phyloP scores from a whole-genome alignment of 2,329 filamentous ascomycete species.

The Chaetomium olivaceum region DNA sequence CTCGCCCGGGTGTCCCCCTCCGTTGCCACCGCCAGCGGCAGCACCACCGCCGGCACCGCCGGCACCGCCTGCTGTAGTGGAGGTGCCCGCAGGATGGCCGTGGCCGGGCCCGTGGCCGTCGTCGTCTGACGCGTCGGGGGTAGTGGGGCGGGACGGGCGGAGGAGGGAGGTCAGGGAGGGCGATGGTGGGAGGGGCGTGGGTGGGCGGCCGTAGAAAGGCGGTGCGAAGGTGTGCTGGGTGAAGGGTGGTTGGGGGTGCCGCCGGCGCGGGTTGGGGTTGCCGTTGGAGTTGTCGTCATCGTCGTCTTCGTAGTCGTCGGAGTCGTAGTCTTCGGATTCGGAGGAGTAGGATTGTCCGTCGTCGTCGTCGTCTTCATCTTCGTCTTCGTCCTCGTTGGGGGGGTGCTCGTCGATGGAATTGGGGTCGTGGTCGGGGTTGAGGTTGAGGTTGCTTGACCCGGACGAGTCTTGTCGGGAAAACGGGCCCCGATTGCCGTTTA shows the following conservation, averaged over 20 bases:
- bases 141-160: conserved; percentile 86
- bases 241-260: conserved; percentile 47
- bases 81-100: conserved; percentile 31
- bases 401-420: not conserved
- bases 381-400: conserved; percentile 12
- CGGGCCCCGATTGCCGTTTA: conserved; percentile 5
- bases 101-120: conserved; percentile 47
- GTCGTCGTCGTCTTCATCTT: conserved; percentile 9
- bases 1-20: conserved; percentile 43
- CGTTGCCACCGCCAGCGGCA: not conserved
- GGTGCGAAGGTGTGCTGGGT: conserved; percentile 63
- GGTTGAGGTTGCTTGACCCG: conserved; percentile 13
- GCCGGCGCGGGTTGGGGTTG: conserved; percentile 1
- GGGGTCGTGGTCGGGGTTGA: conserved; percentile 3
- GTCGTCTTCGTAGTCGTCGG: conserved; percentile 36
- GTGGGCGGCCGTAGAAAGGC: conserved; percentile 96
- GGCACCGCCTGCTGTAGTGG: not conserved
- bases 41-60: not conserved
- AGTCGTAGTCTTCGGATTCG: conserved; percentile 23
- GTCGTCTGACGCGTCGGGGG: conserved; percentile 86
- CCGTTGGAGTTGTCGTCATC: conserved; percentile 29
- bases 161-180: conserved; percentile 90
- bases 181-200: conserved; percentile 87
- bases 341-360: conserved; percentile 25
- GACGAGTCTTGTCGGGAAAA: conserved; percentile 18